A percentile compares a stretch with the other conserved stretches of the same genome.
Evolutionary conservation across 345 rosid species (phyloP).

Genomic region (Geranium brycei): DNA sequence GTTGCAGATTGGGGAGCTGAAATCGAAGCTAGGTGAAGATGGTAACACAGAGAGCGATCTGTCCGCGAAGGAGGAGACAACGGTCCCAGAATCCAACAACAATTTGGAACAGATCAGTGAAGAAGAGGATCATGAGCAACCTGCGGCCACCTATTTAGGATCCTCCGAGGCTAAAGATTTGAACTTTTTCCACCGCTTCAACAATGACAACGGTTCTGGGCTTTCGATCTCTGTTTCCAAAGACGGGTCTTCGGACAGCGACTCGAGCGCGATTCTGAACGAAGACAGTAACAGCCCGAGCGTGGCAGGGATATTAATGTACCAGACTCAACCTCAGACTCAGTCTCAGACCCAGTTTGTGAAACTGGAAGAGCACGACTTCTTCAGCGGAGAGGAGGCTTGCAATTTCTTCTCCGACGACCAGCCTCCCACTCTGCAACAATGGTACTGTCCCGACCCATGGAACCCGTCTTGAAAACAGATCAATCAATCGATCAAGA

Average conservation of each 20-base stretch:
- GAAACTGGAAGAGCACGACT: constrained; percentile 76
- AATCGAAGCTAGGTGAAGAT: no score
- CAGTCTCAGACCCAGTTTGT: constrained; percentile 38
- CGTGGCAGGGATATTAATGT: constrained; percentile 7
- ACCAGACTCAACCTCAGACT: constrained; percentile 16
- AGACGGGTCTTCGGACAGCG: no score
- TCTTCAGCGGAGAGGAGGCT: constrained; percentile 65
- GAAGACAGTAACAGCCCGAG: constrained; percentile 57
- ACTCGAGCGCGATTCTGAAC: constrained; percentile 18
- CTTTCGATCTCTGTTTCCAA: no score
- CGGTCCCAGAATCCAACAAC: no score
- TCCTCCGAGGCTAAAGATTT: neutral
- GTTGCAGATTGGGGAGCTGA: no score
- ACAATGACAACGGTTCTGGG: constrained; percentile 10
- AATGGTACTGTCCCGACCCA: constrained; percentile 57
- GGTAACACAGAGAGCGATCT: no score
- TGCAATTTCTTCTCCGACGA: constrained; percentile 77
- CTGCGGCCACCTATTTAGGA: no score
- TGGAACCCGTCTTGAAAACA: constrained; percentile 20
- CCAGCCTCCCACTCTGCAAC: constrained; percentile 60
- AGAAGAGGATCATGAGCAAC: no score
- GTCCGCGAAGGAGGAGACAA: no score
- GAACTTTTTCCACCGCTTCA: constrained; percentile 26
- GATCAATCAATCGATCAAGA: no score
- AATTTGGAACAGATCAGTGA: neutral